phyloP scores from a whole-genome alignment of 2,329 filamentous ascomycete genomes.

The Chaetomiaceae sp. region DNA sequence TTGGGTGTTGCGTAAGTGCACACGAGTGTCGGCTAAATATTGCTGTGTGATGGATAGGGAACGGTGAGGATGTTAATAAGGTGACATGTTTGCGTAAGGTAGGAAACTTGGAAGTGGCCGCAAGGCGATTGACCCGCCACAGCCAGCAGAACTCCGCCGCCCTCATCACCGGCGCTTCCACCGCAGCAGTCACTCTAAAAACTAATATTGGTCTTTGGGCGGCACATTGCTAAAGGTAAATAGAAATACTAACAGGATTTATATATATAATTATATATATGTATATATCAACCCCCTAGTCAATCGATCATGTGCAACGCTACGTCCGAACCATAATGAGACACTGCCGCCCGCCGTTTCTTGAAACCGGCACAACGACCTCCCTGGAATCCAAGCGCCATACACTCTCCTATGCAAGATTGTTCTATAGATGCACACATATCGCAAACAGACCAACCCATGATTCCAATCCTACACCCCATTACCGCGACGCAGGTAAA shows the following conservation, averaged over 20 bases:
- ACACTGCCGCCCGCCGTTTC: background rate
- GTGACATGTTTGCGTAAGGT: background rate
- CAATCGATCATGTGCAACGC: background rate
- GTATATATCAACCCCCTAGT: too few relatives aligned
- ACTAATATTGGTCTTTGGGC: too few relatives aligned
- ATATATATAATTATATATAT: too few relatives aligned
- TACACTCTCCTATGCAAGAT: background rate
- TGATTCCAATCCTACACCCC: too few relatives aligned
- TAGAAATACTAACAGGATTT: too few relatives aligned
- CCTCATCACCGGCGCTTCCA: too few relatives aligned
- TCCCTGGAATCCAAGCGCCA: background rate
- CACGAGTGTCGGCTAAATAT: slow-evolving; percentile 1
- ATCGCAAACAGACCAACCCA: too few relatives aligned
- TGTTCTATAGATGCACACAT: background rate
- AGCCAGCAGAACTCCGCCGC: too few relatives aligned
- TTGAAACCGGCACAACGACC: background rate
- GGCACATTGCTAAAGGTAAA: too few relatives aligned
- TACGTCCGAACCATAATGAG: background rate
- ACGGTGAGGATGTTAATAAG: background rate
- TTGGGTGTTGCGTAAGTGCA: too few relatives aligned
- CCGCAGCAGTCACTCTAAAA: too few relatives aligned
- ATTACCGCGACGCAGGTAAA: slow-evolving; percentile 14
- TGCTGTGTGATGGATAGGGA: background rate
- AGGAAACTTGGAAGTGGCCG: slow-evolving; percentile 3
- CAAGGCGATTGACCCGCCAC: background rate